A percentile compares a stretch with the other conserved stretches of the same genome.
phyloP scores from a whole-genome alignment of 139 green algal genomes.

The Picochlorum sp. region DNA sequence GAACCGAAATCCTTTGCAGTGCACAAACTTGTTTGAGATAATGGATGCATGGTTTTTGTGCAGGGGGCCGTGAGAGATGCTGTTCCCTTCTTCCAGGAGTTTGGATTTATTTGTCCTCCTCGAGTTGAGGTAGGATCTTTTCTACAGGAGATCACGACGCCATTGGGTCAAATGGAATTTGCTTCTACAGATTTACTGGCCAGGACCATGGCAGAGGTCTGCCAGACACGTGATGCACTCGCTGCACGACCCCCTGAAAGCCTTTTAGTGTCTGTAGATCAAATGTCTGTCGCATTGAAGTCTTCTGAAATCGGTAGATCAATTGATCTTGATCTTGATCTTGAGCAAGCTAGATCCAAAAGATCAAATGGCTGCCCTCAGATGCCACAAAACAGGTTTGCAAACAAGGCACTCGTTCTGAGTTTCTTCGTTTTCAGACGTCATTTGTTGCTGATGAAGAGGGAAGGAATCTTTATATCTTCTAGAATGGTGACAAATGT shows the following conservation, averaged over 20 bases:
- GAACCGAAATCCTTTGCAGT: too few species aligned
- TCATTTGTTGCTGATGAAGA: not conserved
- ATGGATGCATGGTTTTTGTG: too few species aligned
- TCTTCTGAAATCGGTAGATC: too few species aligned
- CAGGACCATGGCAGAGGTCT: not conserved
- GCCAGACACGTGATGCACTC: not conserved
- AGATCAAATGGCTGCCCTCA: not conserved
- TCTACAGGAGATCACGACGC: slow-evolving; percentile 48
- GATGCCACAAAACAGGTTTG: not conserved
- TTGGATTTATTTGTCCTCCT: slow-evolving; percentile 56
- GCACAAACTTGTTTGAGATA: too few species aligned
- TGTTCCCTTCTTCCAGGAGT: slow-evolving; percentile 48
- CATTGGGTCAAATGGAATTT: slow-evolving; percentile 22
- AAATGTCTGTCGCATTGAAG: too few species aligned
- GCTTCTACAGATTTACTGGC: slow-evolving; percentile 12
- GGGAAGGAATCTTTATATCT: not conserved
- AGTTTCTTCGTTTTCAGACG: not conserved
- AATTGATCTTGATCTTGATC: too few species aligned
- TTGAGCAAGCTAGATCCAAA: not conserved
- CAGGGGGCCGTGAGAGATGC: slow-evolving; percentile 38
- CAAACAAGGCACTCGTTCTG: not conserved
- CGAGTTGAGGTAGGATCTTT: slow-evolving; percentile 63
- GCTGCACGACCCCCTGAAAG: slow-evolving; percentile 1
- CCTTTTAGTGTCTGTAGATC: not conserved
- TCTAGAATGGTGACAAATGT: slow-evolving; percentile 9